Evolutionary conservation across 2,329 filamentous ascomycete species (phyloP), one percentile per base, ranked within the genome.

Genomic region (Colletotrichum truncatum): DNA sequence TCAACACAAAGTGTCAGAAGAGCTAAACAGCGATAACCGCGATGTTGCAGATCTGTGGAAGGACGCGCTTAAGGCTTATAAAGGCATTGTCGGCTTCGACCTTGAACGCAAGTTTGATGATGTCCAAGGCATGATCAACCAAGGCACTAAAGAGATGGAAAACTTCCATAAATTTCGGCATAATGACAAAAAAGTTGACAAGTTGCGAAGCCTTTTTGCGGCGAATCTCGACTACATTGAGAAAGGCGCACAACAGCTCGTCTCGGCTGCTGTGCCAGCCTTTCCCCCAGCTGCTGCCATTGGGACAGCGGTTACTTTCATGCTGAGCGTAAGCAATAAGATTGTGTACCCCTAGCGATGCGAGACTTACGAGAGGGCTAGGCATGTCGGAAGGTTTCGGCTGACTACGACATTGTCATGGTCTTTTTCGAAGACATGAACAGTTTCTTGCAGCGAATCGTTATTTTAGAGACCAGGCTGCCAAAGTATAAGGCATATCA

Each of bases 401-500:
- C 75, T 1, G 78, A 81, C 41, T 81, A 79, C 34, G 77, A 81
- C 25, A 69, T 76, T 2, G 71, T 81, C 0, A 70, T 75, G n/a
- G 71, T 72, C 4, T 81, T 81, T 54, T 81, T 81, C 52, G 72
- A 76, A 2, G 73, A 76, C 9, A 78, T 79, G 70, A 75, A 75
- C 49, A 75, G 74, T 6, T 79, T 80, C 23, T 68, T 80, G 4
- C 67, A 73, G 25, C 72, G 77, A 1, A 72, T 79, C 1, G 71
- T 73, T 0, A 73, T 79, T 7, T 39, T 80, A 0, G 73, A 80
- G 62, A 70, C 67, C 0, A 69, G 75, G n/a, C 66, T 77, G 2
- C 75, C 76, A 0, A 67, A 70, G 8, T 45, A 70, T 28, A 72
- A 68, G 16, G 72, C 73, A 1, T 78, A 77, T 38, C 71, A 75